These are phyloP conservation scores for Cadophora luteo-olivacea DNA, from an alignment of 2,329 filamentous ascomycete genomes.

Conservation along the genomic window DNA sequence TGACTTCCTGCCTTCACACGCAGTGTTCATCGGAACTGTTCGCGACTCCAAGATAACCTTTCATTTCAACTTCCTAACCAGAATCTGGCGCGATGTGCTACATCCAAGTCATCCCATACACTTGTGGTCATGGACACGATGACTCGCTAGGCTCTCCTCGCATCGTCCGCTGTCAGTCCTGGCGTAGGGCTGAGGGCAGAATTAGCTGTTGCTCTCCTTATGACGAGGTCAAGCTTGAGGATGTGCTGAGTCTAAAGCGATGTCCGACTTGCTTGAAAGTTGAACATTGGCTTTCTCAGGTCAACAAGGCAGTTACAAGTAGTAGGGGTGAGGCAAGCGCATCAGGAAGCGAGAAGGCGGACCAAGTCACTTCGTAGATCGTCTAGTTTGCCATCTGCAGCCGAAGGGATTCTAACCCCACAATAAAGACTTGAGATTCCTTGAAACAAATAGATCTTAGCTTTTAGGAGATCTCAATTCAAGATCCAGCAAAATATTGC, in stretches of 20 bases:
- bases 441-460: too few relatives aligned
- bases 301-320: neutral
- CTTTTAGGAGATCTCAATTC: too few relatives aligned
- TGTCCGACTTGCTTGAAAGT: neutral
- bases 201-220: neutral
- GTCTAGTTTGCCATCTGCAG: too few relatives aligned
- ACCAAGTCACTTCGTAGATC: neutral
- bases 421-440: too few relatives aligned
- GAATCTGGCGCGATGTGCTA: neutral
- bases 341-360: neutral
- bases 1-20: too few relatives aligned
- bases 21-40: neutral
- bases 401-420: too few relatives aligned
- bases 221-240: neutral
- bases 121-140: neutral
- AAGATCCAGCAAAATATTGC: too few relatives aligned
- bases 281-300: neutral
- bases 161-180: neutral
- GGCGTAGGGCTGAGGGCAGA: neutral
- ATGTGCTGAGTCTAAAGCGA: neutral
- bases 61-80: neutral
- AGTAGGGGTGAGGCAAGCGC: neutral
- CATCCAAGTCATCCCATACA: neutral
- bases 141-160: neutral
- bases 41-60: neutral